Base-by-base conservation (phyloP, 768 basidiomycete species). In the Lactifluus subvellereus region DNA sequence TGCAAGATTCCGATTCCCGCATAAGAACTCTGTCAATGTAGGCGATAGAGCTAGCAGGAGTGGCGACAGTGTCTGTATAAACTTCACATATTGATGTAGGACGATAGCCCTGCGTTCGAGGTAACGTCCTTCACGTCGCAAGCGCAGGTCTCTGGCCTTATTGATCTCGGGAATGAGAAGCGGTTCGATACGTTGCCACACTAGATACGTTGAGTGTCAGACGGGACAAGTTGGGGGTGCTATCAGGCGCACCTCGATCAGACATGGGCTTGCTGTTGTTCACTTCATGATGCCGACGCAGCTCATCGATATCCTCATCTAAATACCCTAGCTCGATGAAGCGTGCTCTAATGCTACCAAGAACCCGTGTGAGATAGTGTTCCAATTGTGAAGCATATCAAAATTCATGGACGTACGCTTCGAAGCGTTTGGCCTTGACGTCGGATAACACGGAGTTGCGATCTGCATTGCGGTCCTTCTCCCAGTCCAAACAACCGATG, bases 201-300 rank as follows among this genome's bases (percentile, higher is more conserved):
- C 58, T 59, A 52, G 14, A 33, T 20, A 14, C 49, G 18, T 9
- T 6, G 4, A 8, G 40, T n/a, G 47, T 58, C 18, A 49, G 14
- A 13, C 4, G 35, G 33, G 30, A 59, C n/a, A 11, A 20, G 4
- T 4, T 33, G 27, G 16, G 16, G 18, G 18, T 6, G 2, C 13
- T 22, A 20, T 32, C 20, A 4, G 20, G 37, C 59, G 16, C 43
- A 65, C 63, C 59, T 65, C 63, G 43, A 33, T 55, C 59, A 5
- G 63, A 55, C 59, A 65, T 50, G 14, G 63, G 63, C 42, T 65
- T 65, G 38, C 35, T 54, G 30, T 10, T 49, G 37, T 27, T 42
- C 47, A 65, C 59, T 56, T 65, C 63, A 9, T 42, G 37, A 40
- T 65, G 63, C n/a, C 47, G n/a, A 22, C 54, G 50, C 13, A 65